Base-by-base conservation (phyloP, 176 grass and related monocot species). In the Hsuehochloa calcarea region DNA sequence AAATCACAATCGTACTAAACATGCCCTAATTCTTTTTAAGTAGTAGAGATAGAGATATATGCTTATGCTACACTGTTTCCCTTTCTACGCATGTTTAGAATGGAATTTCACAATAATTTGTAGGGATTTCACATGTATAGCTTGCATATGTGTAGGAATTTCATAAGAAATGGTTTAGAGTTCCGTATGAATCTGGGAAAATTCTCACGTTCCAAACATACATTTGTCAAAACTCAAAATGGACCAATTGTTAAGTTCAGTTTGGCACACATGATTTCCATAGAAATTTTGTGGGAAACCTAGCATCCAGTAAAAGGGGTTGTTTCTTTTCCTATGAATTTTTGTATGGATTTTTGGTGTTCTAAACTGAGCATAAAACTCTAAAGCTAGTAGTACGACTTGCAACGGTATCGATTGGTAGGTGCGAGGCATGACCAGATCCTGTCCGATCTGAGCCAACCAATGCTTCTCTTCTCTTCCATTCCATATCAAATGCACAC, bases 371-470 rank as follows among this genome's bases (percentile, higher is more conserved):
- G 19, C 6, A 55, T 20, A 55, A 55, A 34, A 34, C 31, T 34
- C 31, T 34, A 34, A 34, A 34, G 31, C 31, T 34, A 34, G 31
- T 34, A 34, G 2, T 34, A 34, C 39, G 80, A 78, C 65, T 68
- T 63, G 68, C 70, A 71, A 63, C 9, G 25, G 54, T 10, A 75
- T 38, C 8, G 13, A 84, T 77, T 41, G 78, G 71, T 55, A 46
- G 88, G 78, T 86, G 78, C 78, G 78, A 82, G 65, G 72, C 83
- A 90, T 86, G 83, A 90, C 13, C 70, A 13, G 83, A 78, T 86
- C 78, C 66, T 86, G 78, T 81, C 71, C 74, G 23, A 78, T 82
- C 72, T 1, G 26, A 64, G 25, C 83, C 83, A 82, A 77, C 71
- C 88, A 38, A 61, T 80, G 31, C 51, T 51, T 17, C 66, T 64